A percentile compares a stretch with the other conserved stretches of the same genome.
Evolutionary conservation across 176 grass and related monocot species (phyloP).

Genomic region (Secale cereale): DNA sequence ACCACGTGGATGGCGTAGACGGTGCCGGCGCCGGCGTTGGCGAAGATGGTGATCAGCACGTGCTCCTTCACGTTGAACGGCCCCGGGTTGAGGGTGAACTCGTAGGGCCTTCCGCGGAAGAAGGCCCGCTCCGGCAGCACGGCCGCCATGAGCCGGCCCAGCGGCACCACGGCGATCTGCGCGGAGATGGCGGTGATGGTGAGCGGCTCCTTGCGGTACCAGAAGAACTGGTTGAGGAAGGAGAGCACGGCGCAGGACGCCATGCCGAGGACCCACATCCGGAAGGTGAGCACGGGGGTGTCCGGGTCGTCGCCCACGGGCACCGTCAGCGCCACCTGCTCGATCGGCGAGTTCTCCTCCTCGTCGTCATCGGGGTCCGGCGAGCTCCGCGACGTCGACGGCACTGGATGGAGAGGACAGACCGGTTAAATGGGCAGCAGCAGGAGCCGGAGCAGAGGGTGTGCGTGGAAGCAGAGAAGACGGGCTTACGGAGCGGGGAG

Average conservation of each 20-base stretch:
- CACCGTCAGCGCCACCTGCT: constrained; percentile 94
- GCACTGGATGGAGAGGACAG: not conserved
- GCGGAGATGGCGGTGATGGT: constrained; percentile 88
- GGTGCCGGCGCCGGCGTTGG: constrained; percentile 90
- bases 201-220: constrained; percentile 94
- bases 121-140: constrained; percentile 28
- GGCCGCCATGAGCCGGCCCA: constrained; percentile 71
- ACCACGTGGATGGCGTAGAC: constrained; percentile 87
- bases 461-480: no score
- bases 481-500: no score
- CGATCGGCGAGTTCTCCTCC: constrained; percentile 84
- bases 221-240: constrained; percentile 96
- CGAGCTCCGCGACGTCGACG: constrained; percentile 8
- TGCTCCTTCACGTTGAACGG: constrained; percentile 98
- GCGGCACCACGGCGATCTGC: constrained; percentile 88
- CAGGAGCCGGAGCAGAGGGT: not conserved
- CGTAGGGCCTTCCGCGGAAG: constrained; percentile 43
- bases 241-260: constrained; percentile 75
- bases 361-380: constrained; percentile 3
- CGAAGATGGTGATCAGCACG: constrained; percentile 94
- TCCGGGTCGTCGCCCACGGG: constrained; percentile 62
- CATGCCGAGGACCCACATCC: constrained; percentile 92
- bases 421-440: not conserved
- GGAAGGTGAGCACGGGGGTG: constrained; percentile 75
- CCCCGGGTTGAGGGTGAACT: constrained; percentile 83